A percentile compares a stretch with the other conserved stretches of the same genome.
These are phyloP conservation scores for Dioscorea zingiberensis DNA, from an alignment of 106 monocot species.

Conservation along the genomic window DNA sequence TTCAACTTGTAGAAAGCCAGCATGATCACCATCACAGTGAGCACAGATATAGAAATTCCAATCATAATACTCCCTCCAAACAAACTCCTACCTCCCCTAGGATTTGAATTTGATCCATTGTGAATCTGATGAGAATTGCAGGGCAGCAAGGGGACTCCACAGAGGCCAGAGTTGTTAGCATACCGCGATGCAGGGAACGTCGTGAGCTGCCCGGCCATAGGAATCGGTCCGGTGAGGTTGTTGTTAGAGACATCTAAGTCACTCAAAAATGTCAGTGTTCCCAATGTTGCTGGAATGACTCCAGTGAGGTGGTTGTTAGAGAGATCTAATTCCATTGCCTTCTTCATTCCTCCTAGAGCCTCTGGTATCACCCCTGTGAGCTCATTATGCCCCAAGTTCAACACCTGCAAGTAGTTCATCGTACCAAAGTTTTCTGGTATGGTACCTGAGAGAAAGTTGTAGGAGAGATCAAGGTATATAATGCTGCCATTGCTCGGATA, in stretches of 20 bases:
- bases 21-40: constrained; percentile 29
- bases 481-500: constrained; percentile 49
- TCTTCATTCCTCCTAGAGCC: constrained; percentile 31
- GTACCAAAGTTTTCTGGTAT: constrained; percentile 58
- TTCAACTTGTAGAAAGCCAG: constrained; percentile 45
- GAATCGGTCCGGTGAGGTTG: constrained; percentile 65
- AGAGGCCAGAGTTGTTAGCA: constrained; percentile 68
- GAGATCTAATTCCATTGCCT: constrained; percentile 47
- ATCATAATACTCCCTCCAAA: constrained; percentile 37
- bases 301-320: constrained; percentile 71
- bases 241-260: constrained; percentile 86
- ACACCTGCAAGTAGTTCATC: constrained; percentile 51
- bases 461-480: constrained; percentile 71
- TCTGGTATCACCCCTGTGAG: constrained; percentile 58
- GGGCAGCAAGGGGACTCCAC: constrained; percentile 59
- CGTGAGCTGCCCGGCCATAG: constrained; percentile 57
- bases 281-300: constrained; percentile 40
- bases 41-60: constrained; percentile 40
- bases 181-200: constrained; percentile 61
- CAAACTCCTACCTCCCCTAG: constrained; percentile 1
- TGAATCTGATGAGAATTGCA: constrained; percentile 9
- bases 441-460: constrained; percentile 42
- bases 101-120: neutral
- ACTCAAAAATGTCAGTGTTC: constrained; percentile 33
- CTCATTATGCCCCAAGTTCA: constrained; percentile 71